Evolutionary conservation across 768 basidiomycete species (phyloP).

Genomic region (Collybiopsis confluens): DNA sequence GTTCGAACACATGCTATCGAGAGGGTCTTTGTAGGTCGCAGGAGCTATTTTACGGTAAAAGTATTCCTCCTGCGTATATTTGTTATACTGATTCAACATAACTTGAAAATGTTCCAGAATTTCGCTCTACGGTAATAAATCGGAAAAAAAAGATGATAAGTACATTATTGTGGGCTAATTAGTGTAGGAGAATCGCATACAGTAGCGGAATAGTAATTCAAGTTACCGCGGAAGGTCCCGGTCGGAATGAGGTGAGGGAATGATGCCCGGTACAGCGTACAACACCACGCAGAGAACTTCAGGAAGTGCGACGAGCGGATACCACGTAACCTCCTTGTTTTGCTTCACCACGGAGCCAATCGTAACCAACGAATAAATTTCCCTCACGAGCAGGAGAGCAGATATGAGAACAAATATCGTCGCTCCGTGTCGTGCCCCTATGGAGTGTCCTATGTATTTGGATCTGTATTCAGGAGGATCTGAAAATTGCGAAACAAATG

Average conservation of each 20-base stretch:
- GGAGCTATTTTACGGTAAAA: too few species aligned
- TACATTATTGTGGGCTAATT: too few species aligned
- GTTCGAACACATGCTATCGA: too few species aligned
- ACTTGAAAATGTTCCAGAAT: too few species aligned
- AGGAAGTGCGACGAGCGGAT: constrained; percentile 34
- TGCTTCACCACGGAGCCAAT: constrained; percentile 20
- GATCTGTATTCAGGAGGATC: not conserved
- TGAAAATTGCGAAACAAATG: not conserved
- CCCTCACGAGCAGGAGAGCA: constrained; percentile 33
- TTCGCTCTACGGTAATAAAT: too few species aligned
- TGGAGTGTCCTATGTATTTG: constrained; percentile 1
- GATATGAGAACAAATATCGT: constrained; percentile 30
- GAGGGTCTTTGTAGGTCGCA: too few species aligned
- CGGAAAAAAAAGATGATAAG: too few species aligned
- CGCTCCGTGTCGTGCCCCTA: constrained; percentile 24
- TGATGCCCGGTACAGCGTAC: constrained; percentile 29
- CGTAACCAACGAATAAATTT: constrained; percentile 31
- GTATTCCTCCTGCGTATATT: too few species aligned
- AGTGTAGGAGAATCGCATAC: too few species aligned
- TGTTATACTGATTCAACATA: too few species aligned
- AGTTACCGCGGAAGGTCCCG: too few species aligned
- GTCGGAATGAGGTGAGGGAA: constrained; percentile 17
- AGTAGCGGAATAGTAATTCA: too few species aligned
- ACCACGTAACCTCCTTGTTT: constrained; percentile 35
- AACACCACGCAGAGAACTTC: constrained; percentile 33